Conservation (phyloP, 83 land plant genomes). For the Picea abies region DNA sequence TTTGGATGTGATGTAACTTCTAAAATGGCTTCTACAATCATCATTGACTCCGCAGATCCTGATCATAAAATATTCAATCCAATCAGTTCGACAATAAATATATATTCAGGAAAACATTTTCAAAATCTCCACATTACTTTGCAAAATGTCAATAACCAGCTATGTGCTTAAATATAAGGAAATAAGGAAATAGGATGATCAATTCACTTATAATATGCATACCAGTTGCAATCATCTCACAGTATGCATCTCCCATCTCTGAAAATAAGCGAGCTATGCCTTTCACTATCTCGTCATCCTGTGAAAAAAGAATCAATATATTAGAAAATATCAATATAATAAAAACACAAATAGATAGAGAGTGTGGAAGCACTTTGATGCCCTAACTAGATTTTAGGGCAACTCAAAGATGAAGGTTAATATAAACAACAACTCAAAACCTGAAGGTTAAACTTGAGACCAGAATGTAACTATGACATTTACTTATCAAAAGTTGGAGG, state of each 20-base stretch:
- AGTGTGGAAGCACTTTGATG: no score
- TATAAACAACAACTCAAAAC: no score
- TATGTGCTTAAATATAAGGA: background rate
- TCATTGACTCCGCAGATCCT: conserved; percentile 90
- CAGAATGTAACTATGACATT: no score
- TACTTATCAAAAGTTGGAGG: no score
- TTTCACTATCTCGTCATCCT: conserved; percentile 96
- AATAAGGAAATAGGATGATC: background rate
- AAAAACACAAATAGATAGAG: no score
- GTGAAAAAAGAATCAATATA: conserved; percentile 15
- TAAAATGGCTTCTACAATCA: conserved; percentile 84
- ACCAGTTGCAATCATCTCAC: conserved; percentile 94
- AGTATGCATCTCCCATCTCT: conserved; percentile 98
- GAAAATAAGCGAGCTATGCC: conserved; percentile 96
- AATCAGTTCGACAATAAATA: background rate
- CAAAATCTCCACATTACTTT: background rate
- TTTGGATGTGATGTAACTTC: conserved; percentile 96
- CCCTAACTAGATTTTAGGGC: no score
- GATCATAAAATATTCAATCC: conserved; percentile 4
- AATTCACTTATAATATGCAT: conserved; percentile 12
- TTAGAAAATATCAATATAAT: background rate
- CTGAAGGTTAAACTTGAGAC: no score
- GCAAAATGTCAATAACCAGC: background rate
- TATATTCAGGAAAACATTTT: background rate
- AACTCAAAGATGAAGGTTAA: no score